Evolutionary conservation across 305 asterid genomes (phyloP).

Genomic region (Lippia alba): DNA sequence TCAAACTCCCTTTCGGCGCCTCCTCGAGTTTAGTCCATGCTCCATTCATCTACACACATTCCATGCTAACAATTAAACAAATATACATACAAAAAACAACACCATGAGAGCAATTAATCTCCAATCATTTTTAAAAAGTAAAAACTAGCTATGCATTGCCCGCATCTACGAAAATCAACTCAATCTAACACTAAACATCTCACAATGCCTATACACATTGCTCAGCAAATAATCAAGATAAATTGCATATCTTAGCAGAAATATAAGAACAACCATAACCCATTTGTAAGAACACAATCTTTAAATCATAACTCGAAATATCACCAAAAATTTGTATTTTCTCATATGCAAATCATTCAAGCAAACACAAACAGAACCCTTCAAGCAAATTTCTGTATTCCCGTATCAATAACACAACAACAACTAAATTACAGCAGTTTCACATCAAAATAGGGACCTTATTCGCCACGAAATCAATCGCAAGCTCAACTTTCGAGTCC

Average conservation of each 20-base stretch:
- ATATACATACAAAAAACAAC: constrained; percentile 27
- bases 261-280: neutral
- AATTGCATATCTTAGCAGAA: neutral
- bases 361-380: constrained; percentile 26
- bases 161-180: neutral
- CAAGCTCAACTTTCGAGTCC: constrained; percentile 59
- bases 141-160: neutral
- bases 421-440: neutral
- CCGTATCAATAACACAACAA: neutral
- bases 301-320: neutral
- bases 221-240: constrained; percentile 1
- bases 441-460: constrained; percentile 50
- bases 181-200: neutral
- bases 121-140: neutral
- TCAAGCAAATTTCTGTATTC: neutral
- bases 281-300: neutral
- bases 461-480: constrained; percentile 74
- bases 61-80: constrained; percentile 28
- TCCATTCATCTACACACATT: constrained; percentile 73
- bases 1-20: constrained; percentile 83
- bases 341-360: neutral
- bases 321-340: neutral
- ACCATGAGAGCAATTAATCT: constrained; percentile 11
- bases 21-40: constrained; percentile 86
- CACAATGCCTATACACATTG: too few species aligned